phyloP scores from a whole-genome alignment of 2,329 filamentous ascomycete species.

The Ascochyta lentis region DNA sequence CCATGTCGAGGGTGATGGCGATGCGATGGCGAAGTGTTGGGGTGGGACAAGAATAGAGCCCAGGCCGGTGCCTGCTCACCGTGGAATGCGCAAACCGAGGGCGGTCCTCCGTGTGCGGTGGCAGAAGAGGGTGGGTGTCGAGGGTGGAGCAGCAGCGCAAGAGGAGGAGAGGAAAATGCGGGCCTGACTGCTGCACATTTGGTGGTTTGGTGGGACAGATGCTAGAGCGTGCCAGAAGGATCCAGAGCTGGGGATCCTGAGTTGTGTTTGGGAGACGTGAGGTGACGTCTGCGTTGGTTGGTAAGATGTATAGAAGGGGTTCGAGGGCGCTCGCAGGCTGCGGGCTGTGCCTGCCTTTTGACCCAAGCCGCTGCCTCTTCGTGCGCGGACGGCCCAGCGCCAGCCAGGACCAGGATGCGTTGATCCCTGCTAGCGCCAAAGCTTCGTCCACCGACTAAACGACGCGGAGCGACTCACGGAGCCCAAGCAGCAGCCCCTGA shows the following conservation, averaged over 20 bases:
- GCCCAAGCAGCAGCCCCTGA: slow-evolving; percentile 28
- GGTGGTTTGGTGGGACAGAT: slow-evolving; percentile 22
- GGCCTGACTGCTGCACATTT: slow-evolving; percentile 48
- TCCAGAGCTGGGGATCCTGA: slow-evolving; percentile 36
- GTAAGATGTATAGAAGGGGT: slow-evolving; percentile 28
- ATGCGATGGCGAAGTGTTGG: slow-evolving; percentile 12
- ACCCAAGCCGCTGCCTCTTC: slow-evolving; percentile 15
- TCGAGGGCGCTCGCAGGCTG: slow-evolving; percentile 27
- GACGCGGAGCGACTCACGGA: not conserved
- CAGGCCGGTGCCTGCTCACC: slow-evolving; percentile 46
- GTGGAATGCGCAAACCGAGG: slow-evolving; percentile 40
- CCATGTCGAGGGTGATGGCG: slow-evolving; percentile 12
- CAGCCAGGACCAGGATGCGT: slow-evolving; percentile 2
- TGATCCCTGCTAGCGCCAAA: slow-evolving; percentile 18
- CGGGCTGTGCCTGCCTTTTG: slow-evolving; percentile 32
- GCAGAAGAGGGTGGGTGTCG: slow-evolving; percentile 28
- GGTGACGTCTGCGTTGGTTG: slow-evolving; percentile 34
- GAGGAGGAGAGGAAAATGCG: slow-evolving; percentile 37
- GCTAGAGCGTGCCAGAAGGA: slow-evolving; percentile 44
- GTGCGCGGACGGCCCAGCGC: slow-evolving; percentile 23
- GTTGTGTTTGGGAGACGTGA: slow-evolving; percentile 22
- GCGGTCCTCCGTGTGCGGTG: slow-evolving; percentile 31
- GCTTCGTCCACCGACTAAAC: slow-evolving; percentile 16
- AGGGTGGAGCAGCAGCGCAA: slow-evolving; percentile 42
- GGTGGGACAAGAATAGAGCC: slow-evolving; percentile 21